A percentile compares a stretch with the other conserved stretches of the same genome.
phyloP scores from a whole-genome alignment of 305 asterid species.

The Plantago lanceolata region DNA sequence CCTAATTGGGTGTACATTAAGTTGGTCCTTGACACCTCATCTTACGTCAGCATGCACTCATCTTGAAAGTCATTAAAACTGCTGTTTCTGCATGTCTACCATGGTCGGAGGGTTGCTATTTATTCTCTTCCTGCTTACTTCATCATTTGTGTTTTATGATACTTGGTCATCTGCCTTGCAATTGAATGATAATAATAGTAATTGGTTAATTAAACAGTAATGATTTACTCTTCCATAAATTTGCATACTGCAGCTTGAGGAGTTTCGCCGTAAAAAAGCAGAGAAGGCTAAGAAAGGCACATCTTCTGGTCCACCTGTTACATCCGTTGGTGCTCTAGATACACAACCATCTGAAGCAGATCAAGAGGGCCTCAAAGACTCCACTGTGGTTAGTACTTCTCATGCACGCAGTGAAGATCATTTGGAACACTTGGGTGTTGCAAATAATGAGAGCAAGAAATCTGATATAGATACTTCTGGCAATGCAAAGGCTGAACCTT shows the following conservation, averaged over 20 bases:
- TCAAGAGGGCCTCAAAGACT: conserved; percentile 34
- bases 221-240: conserved; percentile 7
- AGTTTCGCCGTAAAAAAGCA: conserved; percentile 84
- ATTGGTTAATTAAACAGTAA: conserved; percentile 6
- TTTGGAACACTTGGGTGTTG: conserved; percentile 28
- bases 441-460: conserved; percentile 35
- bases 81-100: conserved; percentile 8
- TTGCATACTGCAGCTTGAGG: conserved; percentile 63
- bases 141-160: background rate
- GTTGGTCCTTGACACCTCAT: conserved; percentile 9
- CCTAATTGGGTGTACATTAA: conserved; percentile 10
- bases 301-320: conserved; percentile 34
- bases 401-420: conserved; percentile 40
- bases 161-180: background rate
- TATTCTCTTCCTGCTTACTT: background rate
- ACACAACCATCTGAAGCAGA: conserved; percentile 45
- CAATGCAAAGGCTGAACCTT: conserved; percentile 29
- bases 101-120: background rate
- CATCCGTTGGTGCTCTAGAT: conserved; percentile 42
- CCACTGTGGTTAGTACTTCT: conserved; percentile 50
- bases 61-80: conserved; percentile 6
- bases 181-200: background rate
- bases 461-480: conserved; percentile 32
- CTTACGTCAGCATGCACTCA: conserved; percentile 15
- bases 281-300: conserved; percentile 60